Evolutionary conservation across 2,329 filamentous ascomycete species (phyloP).

Genomic region (Colletotrichum siamense): DNA sequence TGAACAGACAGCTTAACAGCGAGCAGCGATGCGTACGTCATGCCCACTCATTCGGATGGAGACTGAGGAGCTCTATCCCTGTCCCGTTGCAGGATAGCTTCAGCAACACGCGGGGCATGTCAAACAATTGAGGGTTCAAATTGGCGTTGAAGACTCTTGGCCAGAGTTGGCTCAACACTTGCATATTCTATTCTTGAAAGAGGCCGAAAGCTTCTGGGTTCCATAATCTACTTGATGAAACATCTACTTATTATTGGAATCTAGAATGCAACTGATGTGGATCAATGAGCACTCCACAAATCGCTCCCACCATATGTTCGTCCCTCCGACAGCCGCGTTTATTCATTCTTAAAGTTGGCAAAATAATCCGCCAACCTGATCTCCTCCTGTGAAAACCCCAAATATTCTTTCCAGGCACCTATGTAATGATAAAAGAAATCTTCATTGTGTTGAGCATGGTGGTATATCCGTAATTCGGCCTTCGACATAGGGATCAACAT

Average conservation of each 20-base stretch:
- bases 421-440: background rate
- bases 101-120: background rate
- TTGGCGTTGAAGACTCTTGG: background rate
- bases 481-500: background rate
- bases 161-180: background rate
- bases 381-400: background rate
- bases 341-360: too few species aligned
- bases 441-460: background rate
- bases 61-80: background rate
- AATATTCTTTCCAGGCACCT: background rate
- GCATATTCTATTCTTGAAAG: background rate
- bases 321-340: too few species aligned
- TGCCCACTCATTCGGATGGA: background rate
- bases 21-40: background rate
- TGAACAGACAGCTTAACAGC: background rate
- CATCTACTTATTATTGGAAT: background rate
- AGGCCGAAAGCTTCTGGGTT: background rate
- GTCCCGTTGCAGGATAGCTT: background rate
- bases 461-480: background rate
- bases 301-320: background rate
- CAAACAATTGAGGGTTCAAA: background rate
- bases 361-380: background rate
- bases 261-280: background rate
- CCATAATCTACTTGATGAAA: background rate
- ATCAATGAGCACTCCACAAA: background rate